phyloP scores from a whole-genome alignment of 306 rosid species.

The Vachellia pachyceras region DNA sequence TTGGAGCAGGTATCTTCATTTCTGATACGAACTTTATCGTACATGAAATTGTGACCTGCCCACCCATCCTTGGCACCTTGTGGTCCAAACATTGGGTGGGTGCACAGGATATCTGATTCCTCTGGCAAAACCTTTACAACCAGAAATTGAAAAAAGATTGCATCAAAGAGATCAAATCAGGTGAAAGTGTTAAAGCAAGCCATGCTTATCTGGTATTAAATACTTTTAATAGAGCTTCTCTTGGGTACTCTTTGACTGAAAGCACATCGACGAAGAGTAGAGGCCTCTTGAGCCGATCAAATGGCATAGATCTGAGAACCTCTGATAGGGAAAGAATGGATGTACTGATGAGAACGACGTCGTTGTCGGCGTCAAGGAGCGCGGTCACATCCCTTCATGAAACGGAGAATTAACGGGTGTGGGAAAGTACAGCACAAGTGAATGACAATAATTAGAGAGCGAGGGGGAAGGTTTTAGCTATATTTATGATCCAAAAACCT shows the following conservation, averaged over 20 bases:
- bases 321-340: conserved; percentile 58
- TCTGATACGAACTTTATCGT: conserved; percentile 63
- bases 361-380: conserved; percentile 55
- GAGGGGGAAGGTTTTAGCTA: neutral
- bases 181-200: neutral
- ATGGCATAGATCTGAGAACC: conserved; percentile 62
- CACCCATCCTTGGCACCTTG: conserved; percentile 67
- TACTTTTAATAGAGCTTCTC: conserved; percentile 53
- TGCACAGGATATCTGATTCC: conserved; percentile 62
- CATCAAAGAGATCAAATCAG: neutral
- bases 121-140: conserved; percentile 52
- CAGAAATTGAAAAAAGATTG: neutral
- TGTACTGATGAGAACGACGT: conserved; percentile 61
- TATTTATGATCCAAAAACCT: conserved; percentile 37
- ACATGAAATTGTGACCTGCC: conserved; percentile 60
- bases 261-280: conserved; percentile 69
- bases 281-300: conserved; percentile 47
- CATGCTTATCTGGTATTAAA: neutral
- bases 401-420: neutral
- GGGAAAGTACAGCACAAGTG: neutral
- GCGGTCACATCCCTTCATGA: conserved; percentile 38
- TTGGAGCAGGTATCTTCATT: conserved; percentile 57
- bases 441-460: neutral
- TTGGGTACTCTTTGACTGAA: conserved; percentile 75
- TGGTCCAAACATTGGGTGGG: conserved; percentile 82